Conservation (phyloP, 768 basidiomycete species). For the Amyloporia xantha region DNA sequence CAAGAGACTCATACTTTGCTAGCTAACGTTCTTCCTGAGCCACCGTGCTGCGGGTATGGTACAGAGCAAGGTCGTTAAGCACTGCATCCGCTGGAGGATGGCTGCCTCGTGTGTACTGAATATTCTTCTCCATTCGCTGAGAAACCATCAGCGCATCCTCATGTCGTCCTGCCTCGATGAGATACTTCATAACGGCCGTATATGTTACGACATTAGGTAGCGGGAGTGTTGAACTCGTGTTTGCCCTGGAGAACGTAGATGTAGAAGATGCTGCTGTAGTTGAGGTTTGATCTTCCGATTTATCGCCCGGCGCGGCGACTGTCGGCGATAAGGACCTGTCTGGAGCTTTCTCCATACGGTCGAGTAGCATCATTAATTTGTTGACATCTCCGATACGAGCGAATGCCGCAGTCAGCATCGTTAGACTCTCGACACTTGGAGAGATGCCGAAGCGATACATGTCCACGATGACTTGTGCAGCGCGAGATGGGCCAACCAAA, state of each 20-base stretch:
- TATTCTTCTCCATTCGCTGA: slow-evolving; percentile 17
- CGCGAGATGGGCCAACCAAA: slow-evolving; percentile 25
- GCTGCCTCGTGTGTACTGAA: slow-evolving; percentile 21
- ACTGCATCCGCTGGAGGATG: slow-evolving; percentile 3
- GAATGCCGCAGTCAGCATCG: slow-evolving; percentile 42
- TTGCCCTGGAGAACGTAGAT: neutral
- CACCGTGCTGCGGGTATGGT: neutral
- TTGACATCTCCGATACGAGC: slow-evolving; percentile 31
- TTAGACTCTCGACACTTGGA: slow-evolving; percentile 43
- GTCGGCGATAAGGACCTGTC: neutral
- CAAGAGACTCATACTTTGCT: too few species aligned
- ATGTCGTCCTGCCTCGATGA: slow-evolving; percentile 9
- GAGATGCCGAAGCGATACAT: slow-evolving; percentile 41
- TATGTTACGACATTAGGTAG: slow-evolving; percentile 25
- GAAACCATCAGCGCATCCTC: slow-evolving; percentile 28
- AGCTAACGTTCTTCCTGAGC: neutral
- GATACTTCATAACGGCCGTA: slow-evolving; percentile 27
- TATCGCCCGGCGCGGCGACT: slow-evolving; percentile 17
- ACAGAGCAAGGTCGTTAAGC: neutral
- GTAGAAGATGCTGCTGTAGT: neutral
- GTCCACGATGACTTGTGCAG: slow-evolving; percentile 40
- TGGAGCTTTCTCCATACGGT: slow-evolving; percentile 30
- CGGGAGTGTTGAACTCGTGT: neutral
- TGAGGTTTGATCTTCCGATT: slow-evolving; percentile 3
- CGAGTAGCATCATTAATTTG: slow-evolving; percentile 36